Base-by-base conservation (phyloP, 768 basidiomycete genomes). In the Kwoniella pini region DNA sequence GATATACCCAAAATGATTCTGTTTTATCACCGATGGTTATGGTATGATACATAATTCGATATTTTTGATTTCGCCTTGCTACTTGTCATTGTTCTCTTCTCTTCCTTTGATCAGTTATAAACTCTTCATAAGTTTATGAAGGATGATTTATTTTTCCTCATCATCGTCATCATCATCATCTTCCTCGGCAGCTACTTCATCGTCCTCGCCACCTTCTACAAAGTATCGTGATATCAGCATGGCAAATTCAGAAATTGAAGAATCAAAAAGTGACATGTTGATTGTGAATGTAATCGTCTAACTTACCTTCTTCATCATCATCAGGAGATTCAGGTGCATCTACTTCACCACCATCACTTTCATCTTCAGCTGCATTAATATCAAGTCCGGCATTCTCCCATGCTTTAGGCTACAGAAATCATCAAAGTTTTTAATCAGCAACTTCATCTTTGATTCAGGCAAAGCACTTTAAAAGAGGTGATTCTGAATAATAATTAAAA, bases 261-360 rank as follows among this genome's bases (percentile, higher is more conserved):
- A 36, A 36, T 36, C 33, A 7, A 36, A 7, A 36, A 15, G 33
- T 7, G 7, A 36, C 33, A 36, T 15, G 33, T 36, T 36, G 33
- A n/a, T 30, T 28, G 11, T 17, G 11, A 48, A 27, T 30, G 43
- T 10, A 6, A 24, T n/a, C 43, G 43, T 13, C 26, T 21, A 15
- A 60, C 67, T 63, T 39, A 67, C 64, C 69, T n/a, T 71, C 73
- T n/a, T 71, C 73, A 43, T 70, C 70, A 22, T 71, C 69, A 33
- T 69, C 65, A 30, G 53, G 49, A 15, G 51, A 54, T 26, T 54
- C 52, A 27, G 59, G 51, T n/a, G 51, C 59, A 40, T 70, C 69
- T 28, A 62, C 67, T 26, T 76, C 84, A 3, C 81, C 79, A 26
- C 84, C 84, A 2, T 83, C 83, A 10, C 86, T 88, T 1, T 85